A percentile compares a stretch with the other conserved stretches of the same genome.
Conservation (phyloP, 2,329 filamentous ascomycete genomes). For the Trichoderma aggressivum region DNA sequence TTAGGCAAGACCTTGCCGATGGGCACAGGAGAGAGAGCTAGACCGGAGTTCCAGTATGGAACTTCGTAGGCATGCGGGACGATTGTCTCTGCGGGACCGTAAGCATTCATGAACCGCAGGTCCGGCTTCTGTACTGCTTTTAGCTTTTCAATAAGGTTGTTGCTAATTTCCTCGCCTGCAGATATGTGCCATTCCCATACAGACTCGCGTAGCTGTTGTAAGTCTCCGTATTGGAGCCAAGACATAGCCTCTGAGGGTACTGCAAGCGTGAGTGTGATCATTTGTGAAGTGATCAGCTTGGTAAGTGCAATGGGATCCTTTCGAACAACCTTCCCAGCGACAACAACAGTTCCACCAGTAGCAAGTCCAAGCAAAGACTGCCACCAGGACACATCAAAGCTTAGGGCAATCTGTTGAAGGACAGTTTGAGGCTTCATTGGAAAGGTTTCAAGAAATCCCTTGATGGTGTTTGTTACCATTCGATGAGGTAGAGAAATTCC, state of each 20-base stretch:
- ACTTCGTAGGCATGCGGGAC: neutral
- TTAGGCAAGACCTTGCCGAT: conserved; percentile 24
- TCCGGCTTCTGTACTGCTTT: neutral
- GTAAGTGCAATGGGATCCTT: neutral
- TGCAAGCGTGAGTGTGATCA: neutral
- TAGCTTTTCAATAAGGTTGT: neutral
- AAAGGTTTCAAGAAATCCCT: neutral
- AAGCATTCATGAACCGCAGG: neutral
- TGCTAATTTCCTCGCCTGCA: neutral
- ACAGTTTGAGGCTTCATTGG: neutral
- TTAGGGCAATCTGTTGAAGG: neutral
- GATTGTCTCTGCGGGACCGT: neutral
- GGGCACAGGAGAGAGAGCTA: neutral
- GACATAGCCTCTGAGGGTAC: neutral
- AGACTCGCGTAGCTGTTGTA: neutral
- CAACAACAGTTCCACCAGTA: neutral
- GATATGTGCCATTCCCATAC: neutral
- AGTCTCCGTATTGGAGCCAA: neutral
- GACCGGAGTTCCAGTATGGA: neutral
- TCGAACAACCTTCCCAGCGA: neutral
- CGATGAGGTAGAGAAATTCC: neutral
- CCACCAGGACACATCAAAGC: neutral
- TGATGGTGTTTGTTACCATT: neutral
- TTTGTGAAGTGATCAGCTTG: neutral
- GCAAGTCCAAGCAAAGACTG: neutral